Evolutionary conservation across 2,329 filamentous ascomycete genomes (phyloP).

Genomic region (Sarocladium strictum): DNA sequence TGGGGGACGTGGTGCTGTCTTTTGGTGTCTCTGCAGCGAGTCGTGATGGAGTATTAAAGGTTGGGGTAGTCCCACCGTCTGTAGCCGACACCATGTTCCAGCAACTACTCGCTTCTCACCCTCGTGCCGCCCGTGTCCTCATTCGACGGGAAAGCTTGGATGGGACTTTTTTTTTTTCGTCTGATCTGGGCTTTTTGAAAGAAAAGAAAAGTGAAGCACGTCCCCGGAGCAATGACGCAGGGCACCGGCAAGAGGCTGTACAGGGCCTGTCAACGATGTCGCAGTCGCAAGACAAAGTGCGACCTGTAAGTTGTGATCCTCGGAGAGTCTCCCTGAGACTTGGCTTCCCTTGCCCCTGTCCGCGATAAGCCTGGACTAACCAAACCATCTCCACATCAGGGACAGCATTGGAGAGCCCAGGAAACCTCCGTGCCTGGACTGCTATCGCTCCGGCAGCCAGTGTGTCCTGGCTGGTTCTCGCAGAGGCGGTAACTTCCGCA

Average conservation of each 20-base stretch:
- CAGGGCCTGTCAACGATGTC: slow-evolving; percentile 13
- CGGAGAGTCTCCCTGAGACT: not conserved
- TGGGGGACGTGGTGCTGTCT: not conserved
- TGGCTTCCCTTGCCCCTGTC: not conserved
- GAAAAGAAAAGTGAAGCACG: not conserved
- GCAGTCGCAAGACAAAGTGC: slow-evolving; percentile 14
- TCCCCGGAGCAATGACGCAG: slow-evolving; percentile 10
- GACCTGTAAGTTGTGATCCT: slow-evolving; percentile 11
- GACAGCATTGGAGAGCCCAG: slow-evolving; percentile 10
- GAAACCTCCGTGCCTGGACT: slow-evolving; percentile 10
- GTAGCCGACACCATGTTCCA: slow-evolving; percentile 2
- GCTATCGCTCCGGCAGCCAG: slow-evolving; percentile 8
- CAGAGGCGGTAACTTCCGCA: slow-evolving; percentile 1
- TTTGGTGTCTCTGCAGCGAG: not conserved
- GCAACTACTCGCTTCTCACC: not conserved
- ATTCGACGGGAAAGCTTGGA: no score
- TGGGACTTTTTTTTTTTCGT: no score
- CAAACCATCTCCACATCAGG: slow-evolving; percentile 1
- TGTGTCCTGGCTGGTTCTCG: slow-evolving; percentile 9
- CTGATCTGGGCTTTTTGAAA: no score
- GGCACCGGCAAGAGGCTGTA: slow-evolving; percentile 12
- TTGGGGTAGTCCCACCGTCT: slow-evolving; percentile 9
- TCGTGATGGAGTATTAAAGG: slow-evolving; percentile 2
- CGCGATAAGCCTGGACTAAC: not conserved
- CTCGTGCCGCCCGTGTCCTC: not conserved